phyloP scores from a whole-genome alignment of 139 green algal species.

The Micromonas pusilla region DNA sequence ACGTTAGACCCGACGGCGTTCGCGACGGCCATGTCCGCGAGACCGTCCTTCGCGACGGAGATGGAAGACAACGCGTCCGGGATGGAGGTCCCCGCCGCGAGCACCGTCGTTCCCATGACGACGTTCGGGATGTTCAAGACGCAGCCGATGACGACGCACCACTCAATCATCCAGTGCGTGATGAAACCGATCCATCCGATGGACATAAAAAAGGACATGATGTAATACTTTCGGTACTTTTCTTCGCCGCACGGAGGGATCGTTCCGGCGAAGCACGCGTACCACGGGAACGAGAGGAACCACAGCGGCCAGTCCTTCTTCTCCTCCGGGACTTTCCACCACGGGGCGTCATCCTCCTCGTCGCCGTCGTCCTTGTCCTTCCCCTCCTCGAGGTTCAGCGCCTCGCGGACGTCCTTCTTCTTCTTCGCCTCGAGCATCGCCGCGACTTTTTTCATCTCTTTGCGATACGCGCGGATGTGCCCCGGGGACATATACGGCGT shows the following conservation, averaged over 20 bases:
- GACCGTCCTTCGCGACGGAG: slow-evolving; percentile 40
- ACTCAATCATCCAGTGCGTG: slow-evolving; percentile 47
- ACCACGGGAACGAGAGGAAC: slow-evolving; percentile 38
- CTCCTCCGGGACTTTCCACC: background rate
- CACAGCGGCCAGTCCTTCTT: slow-evolving; percentile 33
- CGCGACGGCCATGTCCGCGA: slow-evolving; percentile 46
- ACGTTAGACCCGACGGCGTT: slow-evolving; percentile 47
- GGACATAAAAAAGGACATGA: slow-evolving; percentile 40
- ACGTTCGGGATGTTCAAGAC: slow-evolving; percentile 30
- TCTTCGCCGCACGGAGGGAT: slow-evolving; percentile 35
- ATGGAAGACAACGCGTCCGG: slow-evolving; percentile 41
- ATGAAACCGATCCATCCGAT: slow-evolving; percentile 42
- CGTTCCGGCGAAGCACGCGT: slow-evolving; percentile 31
- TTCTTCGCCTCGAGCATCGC: background rate
- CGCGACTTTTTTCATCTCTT: background rate
- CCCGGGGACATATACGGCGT: background rate
- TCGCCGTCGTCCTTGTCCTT: background rate
- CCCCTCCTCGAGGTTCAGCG: background rate
- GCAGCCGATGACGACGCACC: slow-evolving; percentile 37
- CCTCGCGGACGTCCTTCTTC: background rate
- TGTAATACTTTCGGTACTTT: slow-evolving; percentile 19
- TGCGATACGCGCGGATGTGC: background rate
- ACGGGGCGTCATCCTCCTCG: background rate
- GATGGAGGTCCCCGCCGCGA: slow-evolving; percentile 31
- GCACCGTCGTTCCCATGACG: slow-evolving; percentile 42